These are phyloP conservation scores for Penicillium diatomitis DNA, from an alignment of 495 filamentous ascomycete species.

Conservation along the genomic window DNA sequence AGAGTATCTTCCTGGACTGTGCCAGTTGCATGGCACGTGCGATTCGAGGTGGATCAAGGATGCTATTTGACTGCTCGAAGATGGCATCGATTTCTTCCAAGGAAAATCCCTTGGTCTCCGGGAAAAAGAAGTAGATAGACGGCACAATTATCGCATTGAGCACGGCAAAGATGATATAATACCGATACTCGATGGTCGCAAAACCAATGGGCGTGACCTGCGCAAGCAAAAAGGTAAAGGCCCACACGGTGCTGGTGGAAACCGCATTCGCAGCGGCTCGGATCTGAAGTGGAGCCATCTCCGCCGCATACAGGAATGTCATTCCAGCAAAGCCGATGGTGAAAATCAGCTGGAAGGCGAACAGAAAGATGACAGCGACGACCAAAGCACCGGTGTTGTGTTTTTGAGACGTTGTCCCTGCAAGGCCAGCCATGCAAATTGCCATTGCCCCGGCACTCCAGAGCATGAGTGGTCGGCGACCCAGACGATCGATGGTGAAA, in stretches of 20 bases:
- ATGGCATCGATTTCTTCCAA: slow-evolving; percentile 72
- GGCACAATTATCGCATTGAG: slow-evolving; percentile 39
- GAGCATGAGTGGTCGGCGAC: slow-evolving; percentile 59
- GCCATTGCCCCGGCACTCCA: slow-evolving; percentile 44
- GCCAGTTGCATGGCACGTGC: slow-evolving; percentile 14
- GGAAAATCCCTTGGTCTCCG: slow-evolving; percentile 48
- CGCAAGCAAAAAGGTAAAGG: slow-evolving; percentile 39
- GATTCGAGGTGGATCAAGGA: slow-evolving; percentile 23
- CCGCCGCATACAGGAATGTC: slow-evolving; percentile 54
- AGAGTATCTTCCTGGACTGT: slow-evolving; percentile 1
- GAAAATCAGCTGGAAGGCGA: slow-evolving; percentile 35
- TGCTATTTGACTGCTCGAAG: slow-evolving; percentile 34
- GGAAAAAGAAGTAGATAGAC: slow-evolving; percentile 48
- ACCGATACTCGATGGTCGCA: slow-evolving; percentile 32
- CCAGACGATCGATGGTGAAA: slow-evolving; percentile 69
- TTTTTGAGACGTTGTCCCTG: slow-evolving; percentile 32
- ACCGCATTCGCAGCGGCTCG: slow-evolving; percentile 58
- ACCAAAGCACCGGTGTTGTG: slow-evolving; percentile 29
- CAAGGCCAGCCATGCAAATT: slow-evolving; percentile 49
- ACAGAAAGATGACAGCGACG: slow-evolving; percentile 33
- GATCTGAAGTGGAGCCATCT: slow-evolving; percentile 60
- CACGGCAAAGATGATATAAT: slow-evolving; percentile 42
- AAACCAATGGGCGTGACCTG: slow-evolving; percentile 40
- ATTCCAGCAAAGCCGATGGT: slow-evolving; percentile 54
- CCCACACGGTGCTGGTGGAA: slow-evolving; percentile 54